Evolutionary conservation across 2,329 filamentous ascomycete species (phyloP).

Genomic region (Akanthomyces muscarius): DNA sequence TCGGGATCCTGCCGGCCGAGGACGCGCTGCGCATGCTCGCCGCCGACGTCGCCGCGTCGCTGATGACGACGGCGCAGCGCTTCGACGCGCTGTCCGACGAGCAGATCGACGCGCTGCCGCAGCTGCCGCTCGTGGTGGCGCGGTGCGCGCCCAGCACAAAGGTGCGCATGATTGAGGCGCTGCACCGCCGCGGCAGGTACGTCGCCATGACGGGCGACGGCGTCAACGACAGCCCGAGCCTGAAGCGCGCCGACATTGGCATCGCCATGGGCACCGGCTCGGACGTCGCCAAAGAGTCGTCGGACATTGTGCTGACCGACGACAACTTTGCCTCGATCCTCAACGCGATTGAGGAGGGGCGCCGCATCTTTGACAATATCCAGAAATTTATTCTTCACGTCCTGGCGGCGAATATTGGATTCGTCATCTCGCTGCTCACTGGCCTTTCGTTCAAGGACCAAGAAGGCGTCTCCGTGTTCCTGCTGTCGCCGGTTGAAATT

Average conservation of each 20-base stretch:
- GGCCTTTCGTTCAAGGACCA: conserved; percentile 66
- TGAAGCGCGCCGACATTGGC: conserved; percentile 64
- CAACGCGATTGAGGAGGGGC: conserved; percentile 57
- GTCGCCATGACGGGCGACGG: conserved; percentile 69
- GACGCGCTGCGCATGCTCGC: conserved; percentile 40
- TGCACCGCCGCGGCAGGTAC: conserved; percentile 59
- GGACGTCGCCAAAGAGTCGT: conserved; percentile 66
- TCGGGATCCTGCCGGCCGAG: conserved; percentile 53
- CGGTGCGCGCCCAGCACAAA: conserved; percentile 69
- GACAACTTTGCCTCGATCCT: conserved; percentile 56
- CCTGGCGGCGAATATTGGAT: conserved; percentile 62
- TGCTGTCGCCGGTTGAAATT: conserved; percentile 66
- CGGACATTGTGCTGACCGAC: conserved; percentile 63
- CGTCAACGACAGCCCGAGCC: conserved; percentile 65
- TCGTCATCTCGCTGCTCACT: conserved; percentile 62
- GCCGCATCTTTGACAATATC: conserved; percentile 66
- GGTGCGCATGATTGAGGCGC: conserved; percentile 70
- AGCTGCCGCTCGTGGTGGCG: conserved; percentile 63
- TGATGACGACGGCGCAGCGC: conserved; percentile 60
- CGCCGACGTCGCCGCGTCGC: conserved; percentile 48
- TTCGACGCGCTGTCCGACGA: conserved; percentile 61
- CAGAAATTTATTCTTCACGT: conserved; percentile 67
- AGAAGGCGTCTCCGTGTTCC: conserved; percentile 62
- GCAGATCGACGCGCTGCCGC: conserved; percentile 58
- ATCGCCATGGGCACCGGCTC: conserved; percentile 68